Percentiles rank a stretch among this genome's conserved stretches.
Conservation (phyloP, 2,329 filamentous ascomycete species). For the Penicillium sclerotigenum region DNA sequence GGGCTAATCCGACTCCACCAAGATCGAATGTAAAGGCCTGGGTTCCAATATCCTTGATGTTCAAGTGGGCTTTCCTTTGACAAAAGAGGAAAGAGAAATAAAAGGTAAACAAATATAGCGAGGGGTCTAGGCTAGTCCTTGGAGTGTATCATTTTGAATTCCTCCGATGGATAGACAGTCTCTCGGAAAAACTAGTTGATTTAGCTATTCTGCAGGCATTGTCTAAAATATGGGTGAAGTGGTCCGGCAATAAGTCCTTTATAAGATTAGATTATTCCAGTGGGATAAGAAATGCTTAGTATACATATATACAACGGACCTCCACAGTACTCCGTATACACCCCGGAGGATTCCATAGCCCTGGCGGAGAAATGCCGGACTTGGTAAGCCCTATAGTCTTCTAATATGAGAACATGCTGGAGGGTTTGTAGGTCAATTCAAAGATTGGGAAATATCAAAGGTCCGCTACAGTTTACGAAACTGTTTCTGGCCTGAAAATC, state of each 20-base stretch:
- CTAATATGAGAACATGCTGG: background rate
- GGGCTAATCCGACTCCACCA: background rate
- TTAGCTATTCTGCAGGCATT: background rate
- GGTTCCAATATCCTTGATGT: background rate
- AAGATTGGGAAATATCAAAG: no score
- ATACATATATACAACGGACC: background rate
- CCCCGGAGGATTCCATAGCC: background rate
- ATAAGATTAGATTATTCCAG: background rate
- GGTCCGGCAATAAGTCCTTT: background rate
- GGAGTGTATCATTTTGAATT: background rate
- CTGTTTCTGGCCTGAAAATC: no score
- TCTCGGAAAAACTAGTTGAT: background rate
- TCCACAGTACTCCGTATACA: background rate
- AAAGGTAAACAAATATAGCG: background rate
- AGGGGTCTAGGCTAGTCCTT: background rate
- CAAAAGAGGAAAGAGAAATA: background rate
- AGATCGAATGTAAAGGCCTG: conserved; percentile 3
- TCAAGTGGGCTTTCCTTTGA: background rate
- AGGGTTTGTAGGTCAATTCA: background rate
- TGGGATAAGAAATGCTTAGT: background rate
- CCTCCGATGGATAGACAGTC: background rate
- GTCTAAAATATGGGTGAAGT: background rate
- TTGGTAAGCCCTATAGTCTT: background rate
- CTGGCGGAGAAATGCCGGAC: background rate
- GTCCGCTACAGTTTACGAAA: no score